Evolutionary conservation across 768 basidiomycete genomes (phyloP).

Genomic region (Amylocystis lapponica): DNA sequence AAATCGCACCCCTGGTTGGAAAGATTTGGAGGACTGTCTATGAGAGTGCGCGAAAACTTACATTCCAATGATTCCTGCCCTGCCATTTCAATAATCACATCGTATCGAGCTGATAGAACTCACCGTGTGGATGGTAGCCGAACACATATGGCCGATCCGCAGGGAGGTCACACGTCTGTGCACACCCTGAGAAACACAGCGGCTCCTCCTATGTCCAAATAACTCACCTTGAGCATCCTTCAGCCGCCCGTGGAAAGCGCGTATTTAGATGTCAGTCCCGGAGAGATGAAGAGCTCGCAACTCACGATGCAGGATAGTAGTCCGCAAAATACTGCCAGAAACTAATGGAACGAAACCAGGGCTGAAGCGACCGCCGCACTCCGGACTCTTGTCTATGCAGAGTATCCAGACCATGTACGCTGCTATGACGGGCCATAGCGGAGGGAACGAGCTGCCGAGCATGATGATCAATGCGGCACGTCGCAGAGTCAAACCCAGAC

Average conservation of each 20-base stretch:
- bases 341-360: conserved; percentile 64
- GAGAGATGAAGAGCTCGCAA: too few relatives aligned
- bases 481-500: neutral
- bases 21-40: neutral
- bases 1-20: conserved; percentile 73
- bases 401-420: conserved; percentile 76
- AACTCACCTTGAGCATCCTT: conserved; percentile 39
- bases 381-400: conserved; percentile 73
- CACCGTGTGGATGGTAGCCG: conserved; percentile 98
- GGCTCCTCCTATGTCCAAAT: neutral
- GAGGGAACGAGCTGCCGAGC: conserved; percentile 70
- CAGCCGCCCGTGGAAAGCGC: too few relatives aligned
- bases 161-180: conserved; percentile 84
- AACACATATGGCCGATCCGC: conserved; percentile 93
- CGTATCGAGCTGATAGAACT: conserved; percentile 1
- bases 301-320: conserved; percentile 86
- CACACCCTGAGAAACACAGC: neutral
- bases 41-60: conserved; percentile 34
- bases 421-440: conserved; percentile 79
- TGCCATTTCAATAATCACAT: too few relatives aligned
- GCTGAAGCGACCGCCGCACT: conserved; percentile 63
- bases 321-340: conserved; percentile 92
- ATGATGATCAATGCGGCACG: neutral
- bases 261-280: too few relatives aligned
- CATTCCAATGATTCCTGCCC: conserved; percentile 93